Percentiles rank a stretch among this genome's conserved stretches.
These are phyloP conservation scores for Selaginella tamariscina DNA, from an alignment of 75 land plant species.

Conservation along the genomic window DNA sequence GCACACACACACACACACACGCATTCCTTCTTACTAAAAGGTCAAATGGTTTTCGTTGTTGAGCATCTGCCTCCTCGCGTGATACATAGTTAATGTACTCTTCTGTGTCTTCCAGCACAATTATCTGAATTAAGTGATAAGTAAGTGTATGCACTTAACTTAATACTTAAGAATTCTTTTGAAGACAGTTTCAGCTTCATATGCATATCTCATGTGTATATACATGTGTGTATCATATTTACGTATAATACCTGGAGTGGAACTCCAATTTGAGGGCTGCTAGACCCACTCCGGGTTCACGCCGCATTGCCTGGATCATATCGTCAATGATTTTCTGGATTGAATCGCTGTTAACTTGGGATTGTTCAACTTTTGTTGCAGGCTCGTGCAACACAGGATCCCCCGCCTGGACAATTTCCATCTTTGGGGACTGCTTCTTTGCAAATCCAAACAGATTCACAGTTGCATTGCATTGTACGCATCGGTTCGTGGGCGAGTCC, in stretches of 20 bases:
- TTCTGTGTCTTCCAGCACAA: slow-evolving; percentile 80
- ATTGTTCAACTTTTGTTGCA: slow-evolving; percentile 41
- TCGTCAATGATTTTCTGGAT: slow-evolving; percentile 74
- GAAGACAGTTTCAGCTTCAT: too few relatives aligned
- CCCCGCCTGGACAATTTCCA: slow-evolving; percentile 46
- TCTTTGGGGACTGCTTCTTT: background rate
- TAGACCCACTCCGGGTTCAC: slow-evolving; percentile 82
- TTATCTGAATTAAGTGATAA: slow-evolving; percentile 44
- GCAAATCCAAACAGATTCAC: background rate
- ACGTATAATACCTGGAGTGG: slow-evolving; percentile 83
- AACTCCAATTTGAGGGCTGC: slow-evolving; percentile 96
- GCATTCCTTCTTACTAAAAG: slow-evolving; percentile 45
- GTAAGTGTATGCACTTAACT: background rate
- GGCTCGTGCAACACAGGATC: slow-evolving; percentile 93
- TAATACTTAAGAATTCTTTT: too few relatives aligned
- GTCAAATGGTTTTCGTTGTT: slow-evolving; percentile 73
- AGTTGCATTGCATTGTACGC: too few relatives aligned
- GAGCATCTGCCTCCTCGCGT: slow-evolving; percentile 56
- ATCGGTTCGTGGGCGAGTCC: too few relatives aligned
- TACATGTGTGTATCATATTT: too few relatives aligned
- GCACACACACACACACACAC: background rate
- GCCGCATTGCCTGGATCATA: slow-evolving; percentile 70
- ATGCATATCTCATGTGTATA: too few relatives aligned
- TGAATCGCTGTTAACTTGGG: slow-evolving; percentile 57
- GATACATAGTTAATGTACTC: slow-evolving; percentile 70